Percentiles rank a stretch among this genome's conserved stretches.
phyloP scores from a whole-genome alignment of 2,329 filamentous ascomycete genomes.

The Diaporthe citri region DNA sequence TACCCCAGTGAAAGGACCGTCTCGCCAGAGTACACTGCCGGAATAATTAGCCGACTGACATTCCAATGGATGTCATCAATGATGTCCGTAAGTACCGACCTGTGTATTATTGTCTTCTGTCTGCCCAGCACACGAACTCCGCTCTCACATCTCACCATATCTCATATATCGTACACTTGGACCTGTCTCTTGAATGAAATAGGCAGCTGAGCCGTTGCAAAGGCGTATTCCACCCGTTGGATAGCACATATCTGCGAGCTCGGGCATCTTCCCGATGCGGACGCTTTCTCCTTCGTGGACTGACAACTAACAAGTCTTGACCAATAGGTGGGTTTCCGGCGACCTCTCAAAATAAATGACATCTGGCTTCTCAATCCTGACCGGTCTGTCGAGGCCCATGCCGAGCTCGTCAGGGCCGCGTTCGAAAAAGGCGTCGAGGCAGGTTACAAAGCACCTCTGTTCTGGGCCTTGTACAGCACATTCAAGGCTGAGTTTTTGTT shows the following conservation, averaged over 20 bases:
- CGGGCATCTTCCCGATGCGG: not conserved
- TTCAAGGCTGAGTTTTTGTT: conserved; percentile 88
- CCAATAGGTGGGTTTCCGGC: conserved; percentile 79
- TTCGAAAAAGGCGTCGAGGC: conserved; percentile 76
- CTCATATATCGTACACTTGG: not conserved
- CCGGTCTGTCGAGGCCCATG: conserved; percentile 78
- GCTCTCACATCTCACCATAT: not conserved
- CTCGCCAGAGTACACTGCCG: conserved; percentile 19
- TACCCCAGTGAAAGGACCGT: not conserved
- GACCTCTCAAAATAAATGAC: conserved; percentile 85
- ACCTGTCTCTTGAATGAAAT: not conserved
- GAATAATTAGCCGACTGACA: conserved; percentile 16
- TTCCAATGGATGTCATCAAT: conserved; percentile 27
- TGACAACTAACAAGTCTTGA: not conserved
- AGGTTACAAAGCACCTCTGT: conserved; percentile 79
- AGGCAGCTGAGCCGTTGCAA: not conserved
- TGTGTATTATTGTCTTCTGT: not conserved
- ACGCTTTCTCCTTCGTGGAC: conserved; percentile 57
- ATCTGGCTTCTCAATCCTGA: conserved; percentile 91
- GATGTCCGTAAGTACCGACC: conserved; percentile 19
- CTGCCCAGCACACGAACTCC: no score
- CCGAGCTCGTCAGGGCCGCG: conserved; percentile 72
- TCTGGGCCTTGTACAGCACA: conserved; percentile 87
- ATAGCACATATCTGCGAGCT: conserved; percentile 10
- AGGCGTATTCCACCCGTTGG: not conserved